Evolutionary conservation across 139 green algal genomes (phyloP).

Genomic region (Choricystis sp.): DNA sequence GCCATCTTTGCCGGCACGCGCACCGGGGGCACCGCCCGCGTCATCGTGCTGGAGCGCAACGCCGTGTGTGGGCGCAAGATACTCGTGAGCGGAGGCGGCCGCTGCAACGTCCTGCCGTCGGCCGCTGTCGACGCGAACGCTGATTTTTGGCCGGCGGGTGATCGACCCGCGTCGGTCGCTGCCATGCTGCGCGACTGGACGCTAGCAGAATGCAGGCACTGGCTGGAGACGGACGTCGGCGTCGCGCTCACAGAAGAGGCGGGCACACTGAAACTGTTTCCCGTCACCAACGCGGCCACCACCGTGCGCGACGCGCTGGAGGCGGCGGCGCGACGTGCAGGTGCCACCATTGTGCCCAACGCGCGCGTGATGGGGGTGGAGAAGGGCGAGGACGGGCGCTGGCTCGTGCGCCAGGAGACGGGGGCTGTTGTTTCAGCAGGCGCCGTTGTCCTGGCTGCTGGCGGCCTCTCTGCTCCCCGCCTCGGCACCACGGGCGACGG

Average conservation of each 20-base stretch:
- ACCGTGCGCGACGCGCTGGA: conserved; percentile 62
- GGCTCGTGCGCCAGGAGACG: conserved; percentile 1
- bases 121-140: neutral
- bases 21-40: conserved; percentile 10
- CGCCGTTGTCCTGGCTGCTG: conserved; percentile 45
- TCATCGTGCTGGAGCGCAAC: conserved; percentile 35
- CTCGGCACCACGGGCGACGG: conserved; percentile 74
- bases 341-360: conserved; percentile 23
- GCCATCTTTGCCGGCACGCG: conserved; percentile 43
- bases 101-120: conserved; percentile 64
- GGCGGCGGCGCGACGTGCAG: conserved; percentile 27
- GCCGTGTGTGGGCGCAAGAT: conserved; percentile 72
- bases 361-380: conserved; percentile 24
- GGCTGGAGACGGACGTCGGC: conserved; percentile 45
- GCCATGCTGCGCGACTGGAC: conserved; percentile 51
- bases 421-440: conserved; percentile 2
- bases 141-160: neutral
- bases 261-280: conserved; percentile 67
- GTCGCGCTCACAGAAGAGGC: conserved; percentile 46
- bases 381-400: neutral
- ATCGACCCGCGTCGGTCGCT: conserved; percentile 26
- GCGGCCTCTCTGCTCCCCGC: conserved; percentile 61
- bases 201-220: conserved; percentile 44
- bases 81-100: conserved; percentile 61
- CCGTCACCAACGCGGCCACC: conserved; percentile 41